phyloP scores from a whole-genome alignment of 805 yeast species.

The Starmerella sirachaensis region DNA sequence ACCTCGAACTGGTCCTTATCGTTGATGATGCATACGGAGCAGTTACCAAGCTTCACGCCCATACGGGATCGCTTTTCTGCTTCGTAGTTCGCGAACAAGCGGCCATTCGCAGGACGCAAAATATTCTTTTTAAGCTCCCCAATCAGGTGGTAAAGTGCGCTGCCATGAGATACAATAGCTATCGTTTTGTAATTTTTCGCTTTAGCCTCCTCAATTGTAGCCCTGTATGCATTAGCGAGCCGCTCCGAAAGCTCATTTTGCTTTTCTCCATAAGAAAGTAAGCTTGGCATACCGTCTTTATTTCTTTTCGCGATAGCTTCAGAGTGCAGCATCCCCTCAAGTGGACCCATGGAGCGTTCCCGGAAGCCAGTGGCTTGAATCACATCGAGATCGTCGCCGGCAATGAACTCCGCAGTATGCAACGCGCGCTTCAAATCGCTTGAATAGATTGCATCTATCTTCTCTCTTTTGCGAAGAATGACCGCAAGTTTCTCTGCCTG shows the following conservation, averaged over 20 bases:
- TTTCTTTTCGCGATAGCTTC: slow-evolving; percentile 13
- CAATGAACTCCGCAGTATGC: slow-evolving; percentile 19
- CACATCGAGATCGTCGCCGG: slow-evolving; percentile 6
- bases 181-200: slow-evolving; percentile 8
- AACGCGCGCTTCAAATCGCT: slow-evolving; percentile 22
- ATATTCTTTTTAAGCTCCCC: slow-evolving; percentile 3
- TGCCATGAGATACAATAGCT: slow-evolving; percentile 22
- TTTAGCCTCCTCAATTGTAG: slow-evolving; percentile 1
- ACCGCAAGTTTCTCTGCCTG: slow-evolving; percentile 19
- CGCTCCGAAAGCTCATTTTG: slow-evolving; percentile 8
- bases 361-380: slow-evolving; percentile 11
- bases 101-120: too few species aligned
- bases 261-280: slow-evolving; percentile 20
- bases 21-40: slow-evolving; percentile 19
- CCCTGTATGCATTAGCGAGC: slow-evolving; percentile 10
- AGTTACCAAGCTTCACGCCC: slow-evolving; percentile 14
- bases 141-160: slow-evolving; percentile 18
- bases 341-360: slow-evolving; percentile 21
- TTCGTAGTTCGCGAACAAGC: not conserved
- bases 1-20: slow-evolving; percentile 8
- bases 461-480: slow-evolving; percentile 4
- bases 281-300: slow-evolving; percentile 5
- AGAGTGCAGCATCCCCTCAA: slow-evolving; percentile 17
- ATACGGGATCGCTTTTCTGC: not conserved
- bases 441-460: slow-evolving; percentile 17